Evolutionary conservation across 2,329 filamentous ascomycete genomes (phyloP).

Genomic region (Pseudopithomyces chartarum): DNA sequence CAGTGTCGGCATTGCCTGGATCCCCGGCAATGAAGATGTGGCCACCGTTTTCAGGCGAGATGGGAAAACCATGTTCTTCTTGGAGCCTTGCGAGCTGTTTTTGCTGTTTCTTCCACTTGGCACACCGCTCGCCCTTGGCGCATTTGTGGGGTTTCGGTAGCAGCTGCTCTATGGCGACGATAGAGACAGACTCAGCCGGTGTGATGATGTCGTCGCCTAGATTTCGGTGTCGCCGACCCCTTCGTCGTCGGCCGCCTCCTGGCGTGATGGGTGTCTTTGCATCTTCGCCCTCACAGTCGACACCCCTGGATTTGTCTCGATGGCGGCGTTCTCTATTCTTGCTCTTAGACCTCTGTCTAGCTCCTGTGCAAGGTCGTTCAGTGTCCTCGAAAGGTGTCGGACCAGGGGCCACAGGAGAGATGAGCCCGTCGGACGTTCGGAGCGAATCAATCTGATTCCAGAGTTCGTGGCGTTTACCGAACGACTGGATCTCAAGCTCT

Average conservation of each 20-base stretch:
- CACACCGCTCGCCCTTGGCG: slow-evolving; percentile 83
- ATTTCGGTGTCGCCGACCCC: slow-evolving; percentile 47
- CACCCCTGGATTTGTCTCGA: slow-evolving; percentile 35
- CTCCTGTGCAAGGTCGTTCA: slow-evolving; percentile 50
- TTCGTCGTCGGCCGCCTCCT: slow-evolving; percentile 41
- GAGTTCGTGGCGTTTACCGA: slow-evolving; percentile 77
- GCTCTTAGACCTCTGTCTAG: slow-evolving; percentile 41
- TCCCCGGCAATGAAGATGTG: slow-evolving; percentile 79
- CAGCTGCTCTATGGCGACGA: slow-evolving; percentile 88
- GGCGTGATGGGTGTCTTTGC: slow-evolving; percentile 38
- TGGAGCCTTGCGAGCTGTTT: slow-evolving; percentile 75
- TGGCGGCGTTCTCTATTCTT: slow-evolving; percentile 38
- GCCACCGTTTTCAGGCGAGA: slow-evolving; percentile 65
- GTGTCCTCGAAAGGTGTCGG: slow-evolving; percentile 56
- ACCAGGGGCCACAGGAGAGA: slow-evolving; percentile 46
- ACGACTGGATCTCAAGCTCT: slow-evolving; percentile 79
- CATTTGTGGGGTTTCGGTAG: slow-evolving; percentile 84
- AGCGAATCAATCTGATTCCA: slow-evolving; percentile 80
- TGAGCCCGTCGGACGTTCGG: slow-evolving; percentile 53
- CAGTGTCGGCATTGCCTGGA: slow-evolving; percentile 74
- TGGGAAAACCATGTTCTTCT: slow-evolving; percentile 70
- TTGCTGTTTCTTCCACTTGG: slow-evolving; percentile 81
- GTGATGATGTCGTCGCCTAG: slow-evolving; percentile 68
- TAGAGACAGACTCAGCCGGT: slow-evolving; percentile 83
- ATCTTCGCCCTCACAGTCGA: slow-evolving; percentile 31